Conservation (phyloP, 2,329 filamentous ascomycete species). For the Arthrobotrys iridis region DNA sequence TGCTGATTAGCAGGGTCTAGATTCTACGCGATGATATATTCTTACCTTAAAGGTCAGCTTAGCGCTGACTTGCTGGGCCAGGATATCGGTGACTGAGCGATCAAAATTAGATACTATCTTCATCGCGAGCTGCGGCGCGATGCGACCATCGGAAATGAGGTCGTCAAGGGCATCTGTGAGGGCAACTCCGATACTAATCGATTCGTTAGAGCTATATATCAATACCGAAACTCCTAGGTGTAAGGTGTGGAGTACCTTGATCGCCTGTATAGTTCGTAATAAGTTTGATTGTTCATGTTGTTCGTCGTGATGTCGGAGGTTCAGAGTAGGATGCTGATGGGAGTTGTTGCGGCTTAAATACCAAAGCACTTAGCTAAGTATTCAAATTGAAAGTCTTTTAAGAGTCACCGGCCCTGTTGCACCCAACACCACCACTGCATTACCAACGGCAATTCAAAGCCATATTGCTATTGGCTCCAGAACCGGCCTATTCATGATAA, state of each 20-base stretch:
- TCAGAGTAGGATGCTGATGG: neutral
- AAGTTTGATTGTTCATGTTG: conserved; percentile 67
- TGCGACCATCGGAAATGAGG: conserved; percentile 90
- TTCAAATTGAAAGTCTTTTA: neutral
- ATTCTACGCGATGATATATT: neutral
- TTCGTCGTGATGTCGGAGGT: neutral
- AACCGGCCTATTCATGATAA: neutral
- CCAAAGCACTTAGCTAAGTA: neutral
- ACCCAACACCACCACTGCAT: neutral
- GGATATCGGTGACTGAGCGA: conserved; percentile 86
- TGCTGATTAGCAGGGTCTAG: neutral
- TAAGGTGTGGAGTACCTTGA: conserved; percentile 78
- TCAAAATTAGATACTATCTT: conserved; percentile 97
- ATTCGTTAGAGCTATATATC: conserved; percentile 43
- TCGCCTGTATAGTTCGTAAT: conserved; percentile 96
- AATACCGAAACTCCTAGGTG: neutral
- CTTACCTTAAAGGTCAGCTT: conserved; percentile 92
- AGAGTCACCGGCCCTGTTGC: too few relatives aligned
- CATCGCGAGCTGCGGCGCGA: conserved; percentile 98
- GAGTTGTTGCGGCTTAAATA: neutral
- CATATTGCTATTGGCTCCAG: neutral
- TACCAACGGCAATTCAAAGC: neutral
- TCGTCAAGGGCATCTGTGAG: conserved; percentile 97
- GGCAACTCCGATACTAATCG: conserved; percentile 82
- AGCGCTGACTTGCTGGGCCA: conserved; percentile 91